These are phyloP conservation scores for Penicillium arizonense DNA, from an alignment of 495 filamentous ascomycete genomes.

Conservation along the genomic window DNA sequence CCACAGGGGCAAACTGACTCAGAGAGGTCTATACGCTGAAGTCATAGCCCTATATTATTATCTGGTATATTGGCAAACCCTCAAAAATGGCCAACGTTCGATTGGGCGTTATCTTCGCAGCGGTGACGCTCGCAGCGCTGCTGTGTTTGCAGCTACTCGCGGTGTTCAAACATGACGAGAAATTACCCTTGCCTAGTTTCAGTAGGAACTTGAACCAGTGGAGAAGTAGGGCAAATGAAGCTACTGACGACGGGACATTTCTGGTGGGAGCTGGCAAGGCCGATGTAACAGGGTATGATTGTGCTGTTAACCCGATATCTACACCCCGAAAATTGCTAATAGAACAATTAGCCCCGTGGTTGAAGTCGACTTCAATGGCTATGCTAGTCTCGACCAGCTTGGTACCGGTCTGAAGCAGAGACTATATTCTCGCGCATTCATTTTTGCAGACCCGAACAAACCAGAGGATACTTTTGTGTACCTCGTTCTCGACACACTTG, in stretches of 20 bases:
- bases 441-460: slow-evolving; percentile 67
- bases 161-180: slow-evolving; percentile 13
- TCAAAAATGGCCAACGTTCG: slow-evolving; percentile 31
- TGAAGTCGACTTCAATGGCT: slow-evolving; percentile 89
- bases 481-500: slow-evolving; percentile 81
- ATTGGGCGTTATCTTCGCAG: slow-evolving; percentile 22
- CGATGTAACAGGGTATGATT: slow-evolving; percentile 81
- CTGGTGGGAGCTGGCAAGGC: slow-evolving; percentile 90
- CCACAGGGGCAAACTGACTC: background rate
- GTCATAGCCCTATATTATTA: slow-evolving; percentile 1
- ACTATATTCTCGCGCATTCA: slow-evolving; percentile 87
- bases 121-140: slow-evolving; percentile 23
- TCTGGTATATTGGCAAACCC: background rate
- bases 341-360: slow-evolving; percentile 63
- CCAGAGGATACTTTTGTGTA: slow-evolving; percentile 80
- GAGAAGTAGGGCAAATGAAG: slow-evolving; percentile 21
- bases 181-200: slow-evolving; percentile 13
- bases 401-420: slow-evolving; percentile 87
- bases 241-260: slow-evolving; percentile 53
- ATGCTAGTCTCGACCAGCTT: slow-evolving; percentile 82
- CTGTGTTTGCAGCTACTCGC: slow-evolving; percentile 33
- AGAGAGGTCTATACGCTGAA: background rate
- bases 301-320: background rate
- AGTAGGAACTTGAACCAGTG: slow-evolving; percentile 20
- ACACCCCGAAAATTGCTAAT: background rate